Evolutionary conservation across 2,329 filamentous ascomycete species (phyloP), one percentile per base, ranked within the genome.

Genomic region (Alternaria gansuensis): DNA sequence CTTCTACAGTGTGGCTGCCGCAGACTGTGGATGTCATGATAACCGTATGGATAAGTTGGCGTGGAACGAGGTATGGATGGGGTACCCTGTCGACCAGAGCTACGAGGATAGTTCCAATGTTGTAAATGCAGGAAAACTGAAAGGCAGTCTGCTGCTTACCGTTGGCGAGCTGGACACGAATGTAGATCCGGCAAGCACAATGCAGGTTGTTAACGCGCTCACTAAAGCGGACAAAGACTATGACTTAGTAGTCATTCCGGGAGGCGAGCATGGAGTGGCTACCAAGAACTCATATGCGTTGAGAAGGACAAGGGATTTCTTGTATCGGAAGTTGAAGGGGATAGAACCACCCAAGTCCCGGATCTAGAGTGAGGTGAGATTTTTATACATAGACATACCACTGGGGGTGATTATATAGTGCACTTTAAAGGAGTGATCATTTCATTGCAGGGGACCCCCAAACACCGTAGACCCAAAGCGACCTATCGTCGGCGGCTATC

Each of bases 101-200:
- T 72, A 73, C 54, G 62, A 63, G 31, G 69, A 68, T 11, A 65
- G 55, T 31, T 72, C 68, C 4, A 72, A 71, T 53, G 66, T 69
- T 51, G 68, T 63, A 4, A 63, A 71, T 56, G 68, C 68, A 29
- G 44, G 53, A 36, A 65, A 62, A 34, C 52, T 72, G 34, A 10
- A 63, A 53, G 55, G 62, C n/a, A 62, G 55, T 5, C 36, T 69
- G 37, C 54, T 66, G 51, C 66, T 66, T 17, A 67, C 55, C 26
- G 68, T 72, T 29, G 77, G 74, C 65, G 78, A 80, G 57, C 65
- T 71, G 61, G 74, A 68, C 46, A 65, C 57, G 36, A 80, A 71
- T 49, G 70, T 72, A 5, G 69, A 72, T 62, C 70, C 69, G 17
- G 65, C 69, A 46, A 62, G 54, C 40, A 72, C 69, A 48, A 69